Conservation (phyloP, 2,329 filamentous ascomycete species). For the Trematosphaeria pertusa region DNA sequence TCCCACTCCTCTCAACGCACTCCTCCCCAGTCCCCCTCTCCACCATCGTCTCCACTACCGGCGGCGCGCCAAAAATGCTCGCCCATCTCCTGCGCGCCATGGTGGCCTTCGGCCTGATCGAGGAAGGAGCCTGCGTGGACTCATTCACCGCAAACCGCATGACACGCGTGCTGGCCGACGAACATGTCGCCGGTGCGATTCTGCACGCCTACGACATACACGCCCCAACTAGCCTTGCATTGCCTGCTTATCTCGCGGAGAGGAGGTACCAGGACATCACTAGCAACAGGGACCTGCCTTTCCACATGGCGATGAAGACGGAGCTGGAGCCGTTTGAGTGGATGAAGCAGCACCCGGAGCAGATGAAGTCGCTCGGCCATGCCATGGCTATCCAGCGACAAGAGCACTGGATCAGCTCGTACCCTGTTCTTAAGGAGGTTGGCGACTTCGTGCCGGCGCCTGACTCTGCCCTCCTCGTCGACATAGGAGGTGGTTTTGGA, state of each 20-base stretch:
- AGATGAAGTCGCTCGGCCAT: conserved; percentile 37
- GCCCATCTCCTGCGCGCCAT: conserved; percentile 44
- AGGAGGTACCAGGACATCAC: conserved; percentile 34
- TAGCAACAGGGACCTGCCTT: conserved; percentile 31
- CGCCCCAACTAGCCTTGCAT: conserved; percentile 24
- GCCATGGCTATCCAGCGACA: conserved; percentile 34
- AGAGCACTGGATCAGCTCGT: conserved; percentile 28
- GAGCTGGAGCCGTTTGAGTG: conserved; percentile 37
- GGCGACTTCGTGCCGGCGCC: conserved; percentile 17
- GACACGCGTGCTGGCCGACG: conserved; percentile 35
- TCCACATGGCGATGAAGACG: conserved; percentile 35
- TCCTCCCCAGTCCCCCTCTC: conserved; percentile 15
- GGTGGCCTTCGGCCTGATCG: conserved; percentile 38
- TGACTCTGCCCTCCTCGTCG: conserved; percentile 33
- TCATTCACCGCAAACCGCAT: conserved; percentile 36
- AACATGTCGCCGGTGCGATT: conserved; percentile 33
- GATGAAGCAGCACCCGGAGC: conserved; percentile 30
- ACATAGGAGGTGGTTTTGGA: conserved; percentile 43
- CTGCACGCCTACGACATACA: conserved; percentile 32
- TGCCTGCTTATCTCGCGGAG: conserved; percentile 41
- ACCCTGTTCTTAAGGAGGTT: conserved; percentile 24
- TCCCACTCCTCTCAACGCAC: conserved; percentile 22
- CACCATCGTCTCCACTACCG: conserved; percentile 27
- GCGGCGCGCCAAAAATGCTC: conserved; percentile 34
- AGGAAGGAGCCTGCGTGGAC: conserved; percentile 35